Evolutionary conservation across 139 green algal species (phyloP), one percentile per base, ranked within the genome.

Genomic region (Chlamydomonas eustigma): DNA sequence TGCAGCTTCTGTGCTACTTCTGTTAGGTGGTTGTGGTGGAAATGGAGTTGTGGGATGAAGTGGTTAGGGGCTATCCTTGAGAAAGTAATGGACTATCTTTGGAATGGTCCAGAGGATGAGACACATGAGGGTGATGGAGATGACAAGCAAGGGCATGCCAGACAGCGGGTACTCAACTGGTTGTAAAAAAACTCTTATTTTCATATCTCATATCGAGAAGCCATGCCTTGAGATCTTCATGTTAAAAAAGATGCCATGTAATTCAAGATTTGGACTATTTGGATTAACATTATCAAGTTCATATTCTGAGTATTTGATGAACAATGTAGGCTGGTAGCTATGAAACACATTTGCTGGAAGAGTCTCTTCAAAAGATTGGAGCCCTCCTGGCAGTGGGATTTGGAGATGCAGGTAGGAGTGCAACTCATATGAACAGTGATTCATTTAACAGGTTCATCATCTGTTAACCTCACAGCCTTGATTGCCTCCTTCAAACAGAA

Each of bases 271-370:
- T n/a, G n/a, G n/a, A n/a, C n/a, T n/a, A n/a, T n/a, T n/a, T n/a
- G n/a, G n/a, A n/a, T n/a, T n/a, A n/a, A n/a, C n/a, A n/a, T n/a
- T n/a, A n/a, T n/a, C n/a, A n/a, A n/a, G n/a, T n/a, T n/a, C n/a
- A n/a, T n/a, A n/a, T n/a, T n/a, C n/a, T n/a, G n/a, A n/a, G n/a
- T n/a, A n/a, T n/a, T n/a, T n/a, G n/a, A n/a, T n/a, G n/a, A n/a
- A n/a, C n/a, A 38, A 39, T 44, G 25, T 18, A 51, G 30, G 44
- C 30, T 1, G 74, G 32, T 51, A 68, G 44, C 18, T 86, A 95
- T 75, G 93, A 98, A 82, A 98, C 93, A 0, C 76, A 86, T 4
- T 85, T 97, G 18, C 87, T 98, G 67, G 94, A 98, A 81, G 85
- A 85, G 75, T 88, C 82, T 51, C 93, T 98, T 70, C 84, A 86